A percentile compares a stretch with the other conserved stretches of the same genome.
Evolutionary conservation across 768 basidiomycete species (phyloP).

Genomic region (Podaxis rugospora): DNA sequence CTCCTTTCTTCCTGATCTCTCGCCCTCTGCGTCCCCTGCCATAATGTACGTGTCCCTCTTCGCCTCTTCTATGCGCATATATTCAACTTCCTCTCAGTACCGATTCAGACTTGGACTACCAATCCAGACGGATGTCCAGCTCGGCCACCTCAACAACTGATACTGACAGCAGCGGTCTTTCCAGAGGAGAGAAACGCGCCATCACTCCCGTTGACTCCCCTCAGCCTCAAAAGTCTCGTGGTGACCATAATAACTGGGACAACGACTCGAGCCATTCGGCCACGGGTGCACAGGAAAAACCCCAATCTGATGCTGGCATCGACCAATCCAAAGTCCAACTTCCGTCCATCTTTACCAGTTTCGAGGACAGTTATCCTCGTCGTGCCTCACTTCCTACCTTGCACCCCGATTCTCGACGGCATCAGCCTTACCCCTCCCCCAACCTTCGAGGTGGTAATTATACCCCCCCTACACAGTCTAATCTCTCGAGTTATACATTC

Average conservation of each 20-base stretch:
- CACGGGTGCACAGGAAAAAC: conserved; percentile 31
- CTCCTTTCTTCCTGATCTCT: conserved; percentile 41
- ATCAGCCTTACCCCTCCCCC: conserved; percentile 54
- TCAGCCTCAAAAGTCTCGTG: conserved; percentile 45
- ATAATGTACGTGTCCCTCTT: conserved; percentile 33
- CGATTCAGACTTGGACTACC: conserved; percentile 53
- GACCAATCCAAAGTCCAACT: conserved; percentile 60
- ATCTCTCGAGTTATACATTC: conserved; percentile 51
- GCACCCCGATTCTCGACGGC: conserved; percentile 49
- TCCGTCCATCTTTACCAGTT: conserved; percentile 69
- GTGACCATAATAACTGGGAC: conserved; percentile 32
- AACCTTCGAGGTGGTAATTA: conserved; percentile 39
- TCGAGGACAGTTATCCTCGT: conserved; percentile 57
- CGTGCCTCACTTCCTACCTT: conserved; percentile 64
- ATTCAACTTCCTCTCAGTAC: conserved; percentile 23
- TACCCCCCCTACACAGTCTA: conserved; percentile 38
- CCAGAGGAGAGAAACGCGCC: conserved; percentile 57
- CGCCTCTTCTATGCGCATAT: conserved; percentile 7
- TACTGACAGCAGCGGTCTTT: conserved; percentile 58
- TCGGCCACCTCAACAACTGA: conserved; percentile 67
- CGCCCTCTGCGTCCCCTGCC: conserved; percentile 41
- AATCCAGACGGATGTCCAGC: conserved; percentile 70
- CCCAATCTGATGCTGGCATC: conserved; percentile 33
- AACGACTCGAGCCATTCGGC: conserved; percentile 23
- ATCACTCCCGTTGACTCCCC: conserved; percentile 54